Base-by-base conservation (phyloP, 2,329 filamentous ascomycete genomes). In the Exophiala calicioides region DNA sequence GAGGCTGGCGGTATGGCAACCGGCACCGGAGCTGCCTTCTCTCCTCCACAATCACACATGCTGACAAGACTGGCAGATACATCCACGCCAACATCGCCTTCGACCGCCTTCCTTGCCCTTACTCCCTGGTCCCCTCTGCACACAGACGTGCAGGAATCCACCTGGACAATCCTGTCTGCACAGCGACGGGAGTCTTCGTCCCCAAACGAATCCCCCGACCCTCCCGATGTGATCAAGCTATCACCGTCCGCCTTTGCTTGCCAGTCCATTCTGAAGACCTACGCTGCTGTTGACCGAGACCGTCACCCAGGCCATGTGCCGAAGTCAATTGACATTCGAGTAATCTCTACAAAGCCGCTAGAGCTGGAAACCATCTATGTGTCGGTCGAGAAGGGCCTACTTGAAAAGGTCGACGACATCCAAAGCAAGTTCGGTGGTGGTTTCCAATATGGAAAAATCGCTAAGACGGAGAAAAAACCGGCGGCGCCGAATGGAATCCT, bases 131-230 rank as follows among this genome's bases (percentile, higher is more conserved):
- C 68, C 4, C 68, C 72, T 10, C 64, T 67, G 31, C 62, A 65
- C 34, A 61, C 53, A 41, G 63, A 70, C 52, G 65, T 73, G 31
- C 75, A 86, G 62, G 80, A 82, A 47, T 79, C 82, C 13, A 77
- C 79, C 35, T 98, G 93, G 93, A 89, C 89, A 5, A 80, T 97
- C 38, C 79, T 97, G 24, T 88, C 91, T 1, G 80, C 95, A 49
- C 43, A 51, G 23, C 21, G 19, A 15, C 76, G 76, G 16, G 73
- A 76, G 43, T 71, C 68, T 44, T 66, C 58, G n/a, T 61, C 59
- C 52, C 69, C 67, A 5, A 30, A 42, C 7, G 42, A 73, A 55
- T 82, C 82, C 31, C 75, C 80, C 32, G 77, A 79, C 7, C 75
- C 90, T 32, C 79, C 87, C 13, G 80, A 85, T 55, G 88, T 94